phyloP scores from a whole-genome alignment of 768 basidiomycete species.

The Phanerodontia chrysosporium region DNA sequence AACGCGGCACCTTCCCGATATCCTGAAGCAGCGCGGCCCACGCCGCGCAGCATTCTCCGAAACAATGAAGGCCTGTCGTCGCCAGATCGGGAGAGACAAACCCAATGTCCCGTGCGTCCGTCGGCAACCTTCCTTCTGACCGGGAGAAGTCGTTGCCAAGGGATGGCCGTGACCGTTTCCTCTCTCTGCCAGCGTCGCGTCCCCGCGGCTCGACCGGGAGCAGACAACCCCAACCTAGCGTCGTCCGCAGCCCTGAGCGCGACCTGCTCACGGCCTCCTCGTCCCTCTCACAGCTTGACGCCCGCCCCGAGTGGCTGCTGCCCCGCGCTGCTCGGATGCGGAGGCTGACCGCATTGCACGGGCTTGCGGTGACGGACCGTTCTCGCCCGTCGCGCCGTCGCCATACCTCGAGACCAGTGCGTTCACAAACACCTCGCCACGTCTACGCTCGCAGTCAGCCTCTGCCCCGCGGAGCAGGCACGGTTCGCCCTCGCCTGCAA shows the following conservation, averaged over 20 bases:
- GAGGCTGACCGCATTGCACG: slow-evolving; percentile 4
- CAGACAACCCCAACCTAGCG: not conserved
- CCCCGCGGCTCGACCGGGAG: not conserved
- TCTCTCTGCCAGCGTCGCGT: not conserved
- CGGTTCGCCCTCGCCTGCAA: not conserved
- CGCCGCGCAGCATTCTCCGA: slow-evolving; percentile 2
- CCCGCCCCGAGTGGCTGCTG: not conserved
- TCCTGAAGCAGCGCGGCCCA: not conserved
- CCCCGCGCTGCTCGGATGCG: not conserved
- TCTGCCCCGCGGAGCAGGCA: not conserved
- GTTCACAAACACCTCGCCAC: not conserved
- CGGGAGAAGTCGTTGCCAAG: not conserved
- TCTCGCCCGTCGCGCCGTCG: not conserved
- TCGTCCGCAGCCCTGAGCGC: not conserved
- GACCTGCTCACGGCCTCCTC: not conserved
- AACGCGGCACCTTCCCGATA: not conserved
- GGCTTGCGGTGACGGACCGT: not conserved
- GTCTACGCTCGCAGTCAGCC: not conserved
- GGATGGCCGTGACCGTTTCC: not conserved
- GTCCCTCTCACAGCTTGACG: not conserved
- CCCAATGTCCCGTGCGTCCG: not conserved
- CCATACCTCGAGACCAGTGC: not conserved
- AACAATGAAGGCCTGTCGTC: not conserved
- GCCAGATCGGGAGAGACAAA: not conserved
- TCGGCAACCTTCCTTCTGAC: not conserved